phyloP scores from a whole-genome alignment of 306 rosid species.

The Glycine tomentella region DNA sequence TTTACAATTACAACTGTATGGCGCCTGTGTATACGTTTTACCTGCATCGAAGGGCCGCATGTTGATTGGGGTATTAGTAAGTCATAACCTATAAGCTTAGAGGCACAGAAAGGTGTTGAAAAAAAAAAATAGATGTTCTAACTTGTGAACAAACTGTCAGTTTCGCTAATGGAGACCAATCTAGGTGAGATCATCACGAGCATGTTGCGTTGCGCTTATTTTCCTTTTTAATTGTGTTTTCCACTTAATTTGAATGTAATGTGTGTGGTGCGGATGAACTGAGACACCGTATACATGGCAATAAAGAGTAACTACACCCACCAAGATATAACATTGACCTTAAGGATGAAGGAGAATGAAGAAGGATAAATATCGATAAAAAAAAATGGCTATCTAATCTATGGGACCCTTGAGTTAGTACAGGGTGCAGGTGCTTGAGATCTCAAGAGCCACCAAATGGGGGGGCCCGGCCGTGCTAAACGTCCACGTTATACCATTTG shows the following conservation, averaged over 20 bases:
- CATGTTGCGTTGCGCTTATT: background rate
- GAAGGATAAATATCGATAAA: no score
- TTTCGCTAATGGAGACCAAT: background rate
- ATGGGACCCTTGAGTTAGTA: background rate
- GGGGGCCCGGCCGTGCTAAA: slow-evolving; percentile 47
- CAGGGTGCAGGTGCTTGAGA: slow-evolving; percentile 39
- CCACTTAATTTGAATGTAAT: background rate
- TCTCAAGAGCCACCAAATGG: background rate
- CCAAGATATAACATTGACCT: no score
- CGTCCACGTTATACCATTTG: slow-evolving; percentile 41
- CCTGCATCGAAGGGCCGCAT: background rate
- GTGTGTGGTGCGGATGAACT: slow-evolving; percentile 13
- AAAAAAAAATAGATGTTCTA: slow-evolving; percentile 19
- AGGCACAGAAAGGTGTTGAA: background rate
- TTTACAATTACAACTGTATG: background rate
- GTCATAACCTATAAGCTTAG: background rate
- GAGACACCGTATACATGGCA: background rate
- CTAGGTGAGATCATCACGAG: background rate
- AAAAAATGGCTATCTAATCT: no score
- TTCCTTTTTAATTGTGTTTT: background rate
- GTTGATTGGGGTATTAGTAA: background rate
- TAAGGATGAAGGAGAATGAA: no score
- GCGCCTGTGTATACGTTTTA: background rate
- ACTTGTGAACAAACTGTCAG: slow-evolving; percentile 38
- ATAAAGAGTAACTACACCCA: no score